Percentiles rank a stretch among this genome's conserved stretches.
phyloP scores from a whole-genome alignment of 2,329 filamentous ascomycete genomes.

The Emergomyces pasteurianus region DNA sequence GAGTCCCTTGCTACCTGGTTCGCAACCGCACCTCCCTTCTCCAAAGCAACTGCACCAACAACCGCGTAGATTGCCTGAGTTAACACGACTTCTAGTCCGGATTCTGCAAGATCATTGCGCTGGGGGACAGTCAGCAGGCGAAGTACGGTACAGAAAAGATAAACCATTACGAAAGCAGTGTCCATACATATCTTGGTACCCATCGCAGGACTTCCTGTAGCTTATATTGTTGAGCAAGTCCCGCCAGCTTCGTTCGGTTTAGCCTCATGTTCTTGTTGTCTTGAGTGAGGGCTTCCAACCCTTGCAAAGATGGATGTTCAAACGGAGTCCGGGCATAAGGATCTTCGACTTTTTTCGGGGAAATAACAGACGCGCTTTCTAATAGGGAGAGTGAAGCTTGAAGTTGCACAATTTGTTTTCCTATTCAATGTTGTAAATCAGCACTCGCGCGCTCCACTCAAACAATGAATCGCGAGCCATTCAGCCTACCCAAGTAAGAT shows the following conservation, averaged over 20 bases:
- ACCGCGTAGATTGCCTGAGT: conserved; percentile 73
- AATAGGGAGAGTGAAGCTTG: conserved; percentile 54
- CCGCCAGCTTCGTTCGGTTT: conserved; percentile 52
- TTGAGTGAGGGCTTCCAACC: conserved; percentile 59
- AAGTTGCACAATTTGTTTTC: conserved; percentile 52
- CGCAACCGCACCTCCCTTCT: conserved; percentile 70
- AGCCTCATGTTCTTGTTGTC: conserved; percentile 50
- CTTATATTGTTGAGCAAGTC: conserved; percentile 57
- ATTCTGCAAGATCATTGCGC: conserved; percentile 56
- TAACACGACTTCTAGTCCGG: conserved; percentile 63
- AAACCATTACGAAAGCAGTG: background rate
- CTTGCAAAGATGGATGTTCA: conserved; percentile 55
- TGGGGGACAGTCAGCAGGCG: conserved; percentile 18
- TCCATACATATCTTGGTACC: conserved; percentile 68
- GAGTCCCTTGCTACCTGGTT: conserved; percentile 63
- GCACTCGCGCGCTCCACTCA: background rate
- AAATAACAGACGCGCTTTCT: conserved; percentile 28
- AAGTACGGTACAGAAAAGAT: background rate
- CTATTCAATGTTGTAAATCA: conserved; percentile 24
- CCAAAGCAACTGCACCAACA: conserved; percentile 77
- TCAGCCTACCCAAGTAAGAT: conserved; percentile 63
- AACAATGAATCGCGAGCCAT: background rate
- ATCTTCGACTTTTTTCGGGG: conserved; percentile 30
- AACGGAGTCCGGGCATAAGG: conserved; percentile 52
- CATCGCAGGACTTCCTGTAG: conserved; percentile 69